These are phyloP conservation scores for Erodium trifolium DNA, from an alignment of 441 rosid species.

Conservation along the genomic window DNA sequence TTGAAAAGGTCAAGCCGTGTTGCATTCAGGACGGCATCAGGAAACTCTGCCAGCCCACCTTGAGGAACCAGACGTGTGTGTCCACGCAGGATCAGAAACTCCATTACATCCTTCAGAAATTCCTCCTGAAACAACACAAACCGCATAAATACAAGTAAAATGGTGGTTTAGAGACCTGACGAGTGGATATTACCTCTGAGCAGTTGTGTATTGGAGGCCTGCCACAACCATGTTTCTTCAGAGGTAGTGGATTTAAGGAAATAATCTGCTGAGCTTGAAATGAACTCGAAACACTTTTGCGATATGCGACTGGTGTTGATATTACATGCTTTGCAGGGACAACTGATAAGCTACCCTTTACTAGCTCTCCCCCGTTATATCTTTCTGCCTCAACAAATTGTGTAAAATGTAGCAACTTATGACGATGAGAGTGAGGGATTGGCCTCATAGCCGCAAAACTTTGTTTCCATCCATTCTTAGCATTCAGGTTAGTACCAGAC, in stretches of 20 bases:
- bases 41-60: slow-evolving; percentile 85
- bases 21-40: slow-evolving; percentile 91
- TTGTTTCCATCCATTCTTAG: slow-evolving; percentile 46
- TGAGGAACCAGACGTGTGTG: slow-evolving; percentile 94
- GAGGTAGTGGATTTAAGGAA: slow-evolving; percentile 81
- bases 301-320: slow-evolving; percentile 46
- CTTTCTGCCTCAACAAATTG: slow-evolving; percentile 66
- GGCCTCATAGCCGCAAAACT: slow-evolving; percentile 78
- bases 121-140: slow-evolving; percentile 57
- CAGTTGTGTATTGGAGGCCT: slow-evolving; percentile 92
- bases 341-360: slow-evolving; percentile 52
- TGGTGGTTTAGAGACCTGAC: no score
- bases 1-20: slow-evolving; percentile 94
- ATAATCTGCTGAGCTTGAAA: slow-evolving; percentile 84
- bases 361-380: slow-evolving; percentile 54
- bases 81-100: slow-evolving; percentile 81
- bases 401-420: slow-evolving; percentile 72
- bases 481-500: slow-evolving; percentile 1
- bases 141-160: background rate
- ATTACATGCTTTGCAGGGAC: slow-evolving; percentile 53
- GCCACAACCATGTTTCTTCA: slow-evolving; percentile 93
- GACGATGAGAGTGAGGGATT: slow-evolving; percentile 65
- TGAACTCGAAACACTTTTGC: slow-evolving; percentile 70
- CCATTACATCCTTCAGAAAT: slow-evolving; percentile 91
- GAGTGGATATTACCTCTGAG: slow-evolving; percentile 53